These are phyloP conservation scores for Candida pseudoglaebosa DNA, from an alignment of 805 yeast genomes.

Conservation along the genomic window DNA sequence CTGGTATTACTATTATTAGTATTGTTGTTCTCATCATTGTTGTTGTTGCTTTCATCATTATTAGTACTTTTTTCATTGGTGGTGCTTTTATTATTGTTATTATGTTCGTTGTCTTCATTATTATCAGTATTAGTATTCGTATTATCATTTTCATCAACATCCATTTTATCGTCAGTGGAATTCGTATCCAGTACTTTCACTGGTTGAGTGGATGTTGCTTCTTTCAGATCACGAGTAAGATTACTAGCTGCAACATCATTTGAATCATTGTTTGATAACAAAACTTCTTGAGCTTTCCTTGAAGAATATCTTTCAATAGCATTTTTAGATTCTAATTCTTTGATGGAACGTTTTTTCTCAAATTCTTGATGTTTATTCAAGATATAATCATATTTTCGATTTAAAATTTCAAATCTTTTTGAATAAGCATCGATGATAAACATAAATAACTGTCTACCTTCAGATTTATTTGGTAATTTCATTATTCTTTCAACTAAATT, in stretches of 20 bases:
- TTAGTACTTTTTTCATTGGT: conserved; percentile 4
- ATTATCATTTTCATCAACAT: conserved; percentile 1
- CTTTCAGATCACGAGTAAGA: background rate
- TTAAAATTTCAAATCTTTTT: conserved; percentile 71
- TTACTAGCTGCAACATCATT: background rate
- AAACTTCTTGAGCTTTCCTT: conserved; percentile 9
- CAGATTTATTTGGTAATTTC: conserved; percentile 75
- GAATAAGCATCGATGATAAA: conserved; percentile 85
- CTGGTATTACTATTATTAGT: conserved; percentile 8
- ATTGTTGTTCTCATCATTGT: conserved; percentile 4
- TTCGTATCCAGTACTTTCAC: conserved; percentile 17
- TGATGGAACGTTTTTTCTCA: conserved; percentile 37
- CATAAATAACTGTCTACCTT: conserved; percentile 80
- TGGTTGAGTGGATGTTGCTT: background rate
- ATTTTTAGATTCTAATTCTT: conserved; percentile 39
- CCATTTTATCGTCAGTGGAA: conserved; percentile 1
- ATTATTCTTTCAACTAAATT: conserved; percentile 86
- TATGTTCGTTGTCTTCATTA: background rate
- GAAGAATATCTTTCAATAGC: conserved; percentile 38
- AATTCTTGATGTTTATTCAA: conserved; percentile 57
- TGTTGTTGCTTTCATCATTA: conserved; percentile 1
- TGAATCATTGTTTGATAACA: background rate
- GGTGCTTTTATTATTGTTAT: conserved; percentile 4
- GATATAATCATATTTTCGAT: conserved; percentile 65
- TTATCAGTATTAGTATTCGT: background rate